These are phyloP conservation scores for Taphrina populina DNA, from an alignment of 1,139 yeast species.

Conservation along the genomic window DNA sequence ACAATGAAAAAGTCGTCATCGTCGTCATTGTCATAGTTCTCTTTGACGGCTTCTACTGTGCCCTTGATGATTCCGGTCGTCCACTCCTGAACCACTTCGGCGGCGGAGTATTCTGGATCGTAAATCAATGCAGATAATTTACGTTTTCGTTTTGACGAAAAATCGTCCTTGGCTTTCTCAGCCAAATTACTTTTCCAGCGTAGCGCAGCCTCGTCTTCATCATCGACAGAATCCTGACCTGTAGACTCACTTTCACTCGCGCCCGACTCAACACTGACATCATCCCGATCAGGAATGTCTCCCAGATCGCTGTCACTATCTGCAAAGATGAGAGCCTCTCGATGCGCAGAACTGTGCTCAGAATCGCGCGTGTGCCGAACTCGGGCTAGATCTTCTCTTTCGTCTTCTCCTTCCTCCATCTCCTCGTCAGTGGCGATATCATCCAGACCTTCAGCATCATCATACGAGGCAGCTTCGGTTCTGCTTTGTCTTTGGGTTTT, in stretches of 20 bases:
- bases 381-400: constrained; percentile 33
- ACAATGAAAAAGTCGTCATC: constrained; percentile 69
- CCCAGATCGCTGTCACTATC: constrained; percentile 52
- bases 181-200: constrained; percentile 48
- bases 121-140: constrained; percentile 79
- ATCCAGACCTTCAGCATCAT: constrained; percentile 38
- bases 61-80: constrained; percentile 41
- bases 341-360: constrained; percentile 38
- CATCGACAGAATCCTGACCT: constrained; percentile 42
- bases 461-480: constrained; percentile 47
- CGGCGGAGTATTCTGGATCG: constrained; percentile 49
- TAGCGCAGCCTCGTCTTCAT: constrained; percentile 47
- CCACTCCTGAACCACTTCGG: constrained; percentile 48
- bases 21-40: constrained; percentile 56
- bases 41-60: constrained; percentile 53
- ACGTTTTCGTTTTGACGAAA: constrained; percentile 55
- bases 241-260: constrained; percentile 9
- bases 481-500: constrained; percentile 38
- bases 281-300: constrained; percentile 43
- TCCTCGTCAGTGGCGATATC: constrained; percentile 38
- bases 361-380: too few relatives aligned
- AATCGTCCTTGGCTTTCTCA: constrained; percentile 43
- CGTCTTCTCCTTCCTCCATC: constrained; percentile 39
- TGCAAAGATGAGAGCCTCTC: constrained; percentile 45
- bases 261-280: constrained; percentile 14